Evolutionary conservation across 202 grass and related monocot genomes (phyloP), one percentile per base, ranked within the genome.

Genomic region (Eragrostis tef): DNA sequence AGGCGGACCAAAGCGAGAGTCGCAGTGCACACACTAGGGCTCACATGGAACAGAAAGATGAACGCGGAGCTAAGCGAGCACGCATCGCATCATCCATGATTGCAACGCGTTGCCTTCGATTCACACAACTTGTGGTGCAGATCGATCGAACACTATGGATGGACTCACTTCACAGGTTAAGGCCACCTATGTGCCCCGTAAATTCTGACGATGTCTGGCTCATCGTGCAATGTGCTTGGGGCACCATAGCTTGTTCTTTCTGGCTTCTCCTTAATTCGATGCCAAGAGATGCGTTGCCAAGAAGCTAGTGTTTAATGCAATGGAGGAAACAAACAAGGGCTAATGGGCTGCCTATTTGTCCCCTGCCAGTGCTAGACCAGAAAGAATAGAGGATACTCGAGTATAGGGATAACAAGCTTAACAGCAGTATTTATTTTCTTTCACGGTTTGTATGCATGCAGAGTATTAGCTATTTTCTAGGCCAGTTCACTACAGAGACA

Each of bases 291-390:
- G 42, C 50, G 41, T 75, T 61, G 63, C 36, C 51, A 77, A 13
- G 39, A 67, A 77, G 81, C 72, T 75, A 49, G 49, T 58, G 69
- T 19, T 86, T 61, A 64, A 74, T 83, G 70, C 4, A 39, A 57
- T 5, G 29, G 31, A 16, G 57, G 44, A 65, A 53, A 53, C 69
- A 82, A 63, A 73, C 29, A 71, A 31, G 13, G 63, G 58, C 58
- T 20, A 44, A 68, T 57, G 47, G 6, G 44, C n/a, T n/a, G n/a
- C n/a, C n/a, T n/a, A n/a, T n/a, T n/a, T n/a, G n/a, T n/a, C 7
- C 21, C 48, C 16, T 21, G 66, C 19, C 25, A 17, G 31, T 75
- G 3, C 21, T 48, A 24, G 62, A 66, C 26, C 48, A 24, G 31
- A 70, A 70, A 80, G 70, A n/a, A n/a, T n/a, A n/a, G n/a, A n/a